These are phyloP conservation scores for Trichoderma aggressivum DNA, from an alignment of 2,329 filamentous ascomycete species.

Conservation along the genomic window DNA sequence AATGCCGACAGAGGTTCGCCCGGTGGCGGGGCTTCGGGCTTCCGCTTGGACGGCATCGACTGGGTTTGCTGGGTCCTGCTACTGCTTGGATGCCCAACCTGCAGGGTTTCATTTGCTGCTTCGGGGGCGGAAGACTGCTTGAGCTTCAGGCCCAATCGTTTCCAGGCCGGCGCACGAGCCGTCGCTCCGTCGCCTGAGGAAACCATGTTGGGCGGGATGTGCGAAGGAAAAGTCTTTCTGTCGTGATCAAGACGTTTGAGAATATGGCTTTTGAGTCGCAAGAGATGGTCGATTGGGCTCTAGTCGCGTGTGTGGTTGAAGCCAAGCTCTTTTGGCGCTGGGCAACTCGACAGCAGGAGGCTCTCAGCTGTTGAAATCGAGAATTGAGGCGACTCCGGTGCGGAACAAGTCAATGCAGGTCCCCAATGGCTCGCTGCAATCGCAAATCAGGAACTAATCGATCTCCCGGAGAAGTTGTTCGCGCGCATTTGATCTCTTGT, in stretches of 20 bases:
- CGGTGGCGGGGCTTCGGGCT: constrained; percentile 35
- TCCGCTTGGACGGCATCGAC: constrained; percentile 37
- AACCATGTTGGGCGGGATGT: constrained; percentile 37
- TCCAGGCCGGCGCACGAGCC: constrained; percentile 55
- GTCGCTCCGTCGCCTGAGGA: constrained; percentile 41
- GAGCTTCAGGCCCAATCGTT: constrained; percentile 61
- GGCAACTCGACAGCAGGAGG: background rate
- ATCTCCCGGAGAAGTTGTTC: constrained; percentile 7
- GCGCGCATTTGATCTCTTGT: constrained; percentile 10
- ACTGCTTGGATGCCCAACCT: constrained; percentile 38
- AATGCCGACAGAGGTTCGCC: constrained; percentile 29
- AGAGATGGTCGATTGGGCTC: background rate
- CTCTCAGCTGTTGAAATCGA: background rate
- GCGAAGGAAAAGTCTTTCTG: background rate
- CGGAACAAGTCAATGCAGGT: constrained; percentile 11
- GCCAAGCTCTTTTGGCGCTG: background rate
- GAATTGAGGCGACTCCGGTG: background rate
- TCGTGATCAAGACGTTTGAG: background rate
- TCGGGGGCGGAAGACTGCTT: constrained; percentile 41
- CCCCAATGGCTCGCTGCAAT: constrained; percentile 3
- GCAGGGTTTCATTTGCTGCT: constrained; percentile 30
- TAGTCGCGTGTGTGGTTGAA: constrained; percentile 8
- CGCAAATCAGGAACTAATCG: background rate
- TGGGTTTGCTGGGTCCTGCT: constrained; percentile 34
- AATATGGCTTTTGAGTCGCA: background rate